Evolutionary conservation across 2,329 filamentous ascomycete species (phyloP).

Genomic region (Stylonectria norvegica): DNA sequence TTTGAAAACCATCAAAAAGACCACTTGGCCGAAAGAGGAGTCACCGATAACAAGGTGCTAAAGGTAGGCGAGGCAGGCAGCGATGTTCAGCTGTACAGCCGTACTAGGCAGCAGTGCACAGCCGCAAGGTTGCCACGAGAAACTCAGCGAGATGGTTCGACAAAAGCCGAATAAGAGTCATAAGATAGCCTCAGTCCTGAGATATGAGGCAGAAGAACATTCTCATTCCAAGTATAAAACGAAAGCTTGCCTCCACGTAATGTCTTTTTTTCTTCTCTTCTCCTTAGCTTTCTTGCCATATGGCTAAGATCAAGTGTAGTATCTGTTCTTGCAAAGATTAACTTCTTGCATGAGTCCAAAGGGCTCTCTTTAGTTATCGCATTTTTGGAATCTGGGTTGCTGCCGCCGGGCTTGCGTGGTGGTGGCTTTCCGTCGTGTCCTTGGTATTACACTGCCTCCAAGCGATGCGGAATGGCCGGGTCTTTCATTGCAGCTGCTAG

Average conservation of each 20-base stretch:
- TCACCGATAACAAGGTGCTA: no score
- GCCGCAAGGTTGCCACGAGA: not conserved
- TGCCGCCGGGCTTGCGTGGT: constrained; percentile 18
- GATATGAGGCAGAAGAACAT: not conserved
- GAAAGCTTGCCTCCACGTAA: not conserved
- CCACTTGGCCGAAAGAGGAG: no score
- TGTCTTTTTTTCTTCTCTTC: constrained; percentile 10
- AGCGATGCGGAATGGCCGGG: constrained; percentile 14
- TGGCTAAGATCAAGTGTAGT: constrained; percentile 28
- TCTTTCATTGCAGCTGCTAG: constrained; percentile 25
- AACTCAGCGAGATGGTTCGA: not conserved
- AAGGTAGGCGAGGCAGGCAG: no score
- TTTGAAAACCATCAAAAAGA: no score
- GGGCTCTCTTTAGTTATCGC: constrained; percentile 3
- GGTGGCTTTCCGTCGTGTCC: constrained; percentile 16
- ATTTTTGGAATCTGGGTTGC: constrained; percentile 18
- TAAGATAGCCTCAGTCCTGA: not conserved
- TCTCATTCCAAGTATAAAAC: constrained; percentile 9
- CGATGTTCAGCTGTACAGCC: no score
- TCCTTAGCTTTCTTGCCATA: constrained; percentile 20
- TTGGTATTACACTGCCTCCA: constrained; percentile 28
- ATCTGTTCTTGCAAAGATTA: constrained; percentile 28
- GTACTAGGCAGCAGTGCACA: no score
- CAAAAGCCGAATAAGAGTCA: not conserved
- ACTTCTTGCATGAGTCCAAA: constrained; percentile 16